phyloP scores from a whole-genome alignment of 108 stramenopile species.

The Tribonema minus region DNA sequence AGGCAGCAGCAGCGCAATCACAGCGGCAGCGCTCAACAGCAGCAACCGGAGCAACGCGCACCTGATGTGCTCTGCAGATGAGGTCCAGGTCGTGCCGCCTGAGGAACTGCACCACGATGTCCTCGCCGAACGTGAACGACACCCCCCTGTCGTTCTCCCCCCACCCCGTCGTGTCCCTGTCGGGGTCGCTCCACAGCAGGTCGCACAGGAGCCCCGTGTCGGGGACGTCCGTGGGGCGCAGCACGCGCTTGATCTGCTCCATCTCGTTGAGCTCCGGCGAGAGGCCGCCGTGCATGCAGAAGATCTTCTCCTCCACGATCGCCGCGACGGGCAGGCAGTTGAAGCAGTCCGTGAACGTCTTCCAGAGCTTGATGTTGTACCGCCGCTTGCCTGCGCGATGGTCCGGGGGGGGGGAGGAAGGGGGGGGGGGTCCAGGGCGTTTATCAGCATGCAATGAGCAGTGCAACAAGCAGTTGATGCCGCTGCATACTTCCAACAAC shows the following conservation, averaged over 20 bases:
- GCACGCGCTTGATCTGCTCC: constrained; percentile 73
- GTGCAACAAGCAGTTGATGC: too few relatives aligned
- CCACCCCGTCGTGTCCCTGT: constrained; percentile 99
- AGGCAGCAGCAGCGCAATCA: too few relatives aligned
- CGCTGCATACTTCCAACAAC: too few relatives aligned
- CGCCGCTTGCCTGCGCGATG: constrained; percentile 61
- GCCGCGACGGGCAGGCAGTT: constrained; percentile 99
- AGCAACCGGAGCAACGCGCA: too few relatives aligned
- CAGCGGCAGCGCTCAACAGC: too few relatives aligned
- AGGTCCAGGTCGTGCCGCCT: constrained; percentile 96
- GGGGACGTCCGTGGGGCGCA: constrained; percentile 81
- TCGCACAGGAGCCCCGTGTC: constrained; percentile 97
- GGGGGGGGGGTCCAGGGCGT: too few relatives aligned
- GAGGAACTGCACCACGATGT: constrained; percentile 95
- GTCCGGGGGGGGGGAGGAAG: too few relatives aligned
- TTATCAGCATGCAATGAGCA: too few relatives aligned
- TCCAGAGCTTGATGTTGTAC: constrained; percentile 98
- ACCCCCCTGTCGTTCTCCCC: constrained; percentile 99
- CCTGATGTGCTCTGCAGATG: constrained; percentile 99
- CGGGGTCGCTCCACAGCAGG: constrained; percentile 98
- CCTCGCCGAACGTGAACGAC: constrained; percentile 96
- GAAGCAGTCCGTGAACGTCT: constrained; percentile 99
- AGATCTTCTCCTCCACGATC: constrained; percentile 99
- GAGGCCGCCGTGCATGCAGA: too few relatives aligned
- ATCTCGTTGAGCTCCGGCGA: constrained; percentile 89